Base-by-base conservation (phyloP, 2,329 filamentous ascomycete genomes). In the Aspergillus intermedius region DNA sequence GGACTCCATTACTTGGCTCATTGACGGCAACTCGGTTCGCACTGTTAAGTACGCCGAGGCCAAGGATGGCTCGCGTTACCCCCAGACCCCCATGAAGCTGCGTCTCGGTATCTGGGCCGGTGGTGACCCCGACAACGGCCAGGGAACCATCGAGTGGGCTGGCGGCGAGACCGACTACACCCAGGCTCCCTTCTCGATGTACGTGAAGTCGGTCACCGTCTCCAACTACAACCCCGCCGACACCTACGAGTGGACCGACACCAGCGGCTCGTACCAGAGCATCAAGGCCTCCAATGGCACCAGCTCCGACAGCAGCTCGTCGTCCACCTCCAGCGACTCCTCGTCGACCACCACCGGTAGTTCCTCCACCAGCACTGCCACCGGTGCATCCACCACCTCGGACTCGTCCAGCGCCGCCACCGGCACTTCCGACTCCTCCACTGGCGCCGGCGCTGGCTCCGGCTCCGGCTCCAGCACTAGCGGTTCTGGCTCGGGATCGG, bases 1-100 rank as follows among this genome's bases (percentile, higher is more conserved):
- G 56, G 77, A 83, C 32, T 70, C 74, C 57, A 75, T 86, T 50
- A 74, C 75, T 57, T 89, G 86, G 85, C 73, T 71, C 53, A 75
- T 89, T 52, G 80, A 89, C 58, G 83, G 76, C 60, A 67, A 64
- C 8, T 64, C 74, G 41, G 74, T 88, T 49, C 83, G 86, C 58
- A 82, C 79, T 40, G 73, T 89, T 46, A 75, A 71, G 50, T 79
- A 78, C 56, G 71, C 68, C 13, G 78, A 86, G 45, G 84, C 83
- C 46, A 64, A 79, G 60, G 72, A 73, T 45, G 81, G 78, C 44
- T 66, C 71, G 49, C 76, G 78, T 55, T 88, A 80, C 73, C 86
- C 86, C 42, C 85, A 88, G 74, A 87, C 84, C 8, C 86, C 86
- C 44, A 84, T 85, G 80, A 80, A 83, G 66, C 65, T 88, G 60